Percentiles rank a stretch among this genome's conserved stretches.
phyloP scores from a whole-genome alignment of 768 basidiomycete genomes.

The Pulveroboletus sp. region DNA sequence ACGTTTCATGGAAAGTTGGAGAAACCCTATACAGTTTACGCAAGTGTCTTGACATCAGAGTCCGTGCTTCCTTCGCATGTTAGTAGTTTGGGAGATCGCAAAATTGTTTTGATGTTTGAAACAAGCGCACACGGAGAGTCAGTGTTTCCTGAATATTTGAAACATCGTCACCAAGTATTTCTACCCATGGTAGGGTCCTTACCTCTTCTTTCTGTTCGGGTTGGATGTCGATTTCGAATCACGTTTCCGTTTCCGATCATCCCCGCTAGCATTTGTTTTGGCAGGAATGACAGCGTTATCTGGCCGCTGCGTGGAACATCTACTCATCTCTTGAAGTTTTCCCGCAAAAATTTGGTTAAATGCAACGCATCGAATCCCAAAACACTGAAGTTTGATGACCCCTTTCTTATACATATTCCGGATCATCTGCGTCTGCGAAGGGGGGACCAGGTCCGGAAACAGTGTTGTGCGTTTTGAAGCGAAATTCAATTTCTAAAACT shows the following conservation, averaged over 20 bases:
- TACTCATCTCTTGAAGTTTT: slow-evolving; percentile 6
- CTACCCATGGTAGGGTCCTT: neutral
- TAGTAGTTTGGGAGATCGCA: neutral
- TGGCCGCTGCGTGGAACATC: neutral
- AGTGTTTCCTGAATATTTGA: slow-evolving; percentile 9
- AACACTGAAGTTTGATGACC: slow-evolving; percentile 27
- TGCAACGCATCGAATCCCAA: slow-evolving; percentile 22
- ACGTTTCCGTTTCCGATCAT: slow-evolving; percentile 15
- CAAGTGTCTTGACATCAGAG: slow-evolving; percentile 64
- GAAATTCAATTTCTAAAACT: slow-evolving; percentile 19
- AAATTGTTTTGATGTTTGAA: neutral
- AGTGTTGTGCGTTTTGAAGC: slow-evolving; percentile 17
- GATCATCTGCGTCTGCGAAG: slow-evolving; percentile 25
- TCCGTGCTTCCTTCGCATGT: slow-evolving; percentile 33
- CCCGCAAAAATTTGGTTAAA: slow-evolving; percentile 14
- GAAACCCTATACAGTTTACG: slow-evolving; percentile 52
- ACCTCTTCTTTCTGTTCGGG: slow-evolving; percentile 10
- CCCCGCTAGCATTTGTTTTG: neutral
- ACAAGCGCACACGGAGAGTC: neutral
- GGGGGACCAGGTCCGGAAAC: slow-evolving; percentile 20
- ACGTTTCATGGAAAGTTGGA: slow-evolving; percentile 48
- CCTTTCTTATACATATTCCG: slow-evolving; percentile 27
- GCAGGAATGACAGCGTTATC: neutral
- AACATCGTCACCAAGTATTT: neutral
- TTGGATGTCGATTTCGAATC: neutral